A percentile compares a stretch with the other conserved stretches of the same genome.
phyloP scores from a whole-genome alignment of 345 rosid species.

The Turnera subulata region DNA sequence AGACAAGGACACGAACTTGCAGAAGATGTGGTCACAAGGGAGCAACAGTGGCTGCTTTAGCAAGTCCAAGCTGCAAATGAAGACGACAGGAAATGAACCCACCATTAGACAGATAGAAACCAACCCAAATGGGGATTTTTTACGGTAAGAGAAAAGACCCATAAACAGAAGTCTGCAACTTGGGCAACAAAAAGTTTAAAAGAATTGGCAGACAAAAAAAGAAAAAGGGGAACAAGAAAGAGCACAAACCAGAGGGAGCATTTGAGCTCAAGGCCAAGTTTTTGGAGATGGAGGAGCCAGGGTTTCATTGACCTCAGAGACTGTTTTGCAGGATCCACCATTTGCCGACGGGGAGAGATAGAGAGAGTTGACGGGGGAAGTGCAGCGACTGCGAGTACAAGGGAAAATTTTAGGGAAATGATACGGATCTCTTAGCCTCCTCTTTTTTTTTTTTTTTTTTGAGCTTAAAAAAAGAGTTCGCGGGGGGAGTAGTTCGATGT shows the following conservation, averaged over 20 bases:
- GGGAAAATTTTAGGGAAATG: too few relatives aligned
- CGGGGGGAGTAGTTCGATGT: too few relatives aligned
- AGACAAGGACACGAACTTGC: slow-evolving; percentile 42
- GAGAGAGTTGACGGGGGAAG: not conserved
- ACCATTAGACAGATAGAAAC: not conserved
- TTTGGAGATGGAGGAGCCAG: slow-evolving; percentile 75
- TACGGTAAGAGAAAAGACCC: too few relatives aligned
- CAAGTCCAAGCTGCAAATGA: slow-evolving; percentile 53
- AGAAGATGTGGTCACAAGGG: slow-evolving; percentile 78
- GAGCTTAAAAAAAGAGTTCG: too few relatives aligned
- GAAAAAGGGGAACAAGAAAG: not conserved
- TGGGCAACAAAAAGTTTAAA: not conserved
- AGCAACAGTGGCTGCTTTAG: slow-evolving; percentile 57
- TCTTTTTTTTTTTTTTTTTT: too few relatives aligned
- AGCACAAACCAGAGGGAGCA: slow-evolving; percentile 77
- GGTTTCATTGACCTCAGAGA: slow-evolving; percentile 45
- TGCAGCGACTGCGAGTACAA: too few relatives aligned
- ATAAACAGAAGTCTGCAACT: too few relatives aligned
- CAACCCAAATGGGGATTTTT: too few relatives aligned
- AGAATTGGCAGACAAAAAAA: not conserved
- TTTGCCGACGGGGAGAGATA: slow-evolving; percentile 9
- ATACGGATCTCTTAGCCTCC: too few relatives aligned
- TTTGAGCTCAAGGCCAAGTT: slow-evolving; percentile 76
- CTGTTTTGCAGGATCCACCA: slow-evolving; percentile 32
- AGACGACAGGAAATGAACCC: not conserved